These are phyloP conservation scores for Camellia sinensis DNA, from an alignment of 148 eudicot species.

Conservation along the genomic window DNA sequence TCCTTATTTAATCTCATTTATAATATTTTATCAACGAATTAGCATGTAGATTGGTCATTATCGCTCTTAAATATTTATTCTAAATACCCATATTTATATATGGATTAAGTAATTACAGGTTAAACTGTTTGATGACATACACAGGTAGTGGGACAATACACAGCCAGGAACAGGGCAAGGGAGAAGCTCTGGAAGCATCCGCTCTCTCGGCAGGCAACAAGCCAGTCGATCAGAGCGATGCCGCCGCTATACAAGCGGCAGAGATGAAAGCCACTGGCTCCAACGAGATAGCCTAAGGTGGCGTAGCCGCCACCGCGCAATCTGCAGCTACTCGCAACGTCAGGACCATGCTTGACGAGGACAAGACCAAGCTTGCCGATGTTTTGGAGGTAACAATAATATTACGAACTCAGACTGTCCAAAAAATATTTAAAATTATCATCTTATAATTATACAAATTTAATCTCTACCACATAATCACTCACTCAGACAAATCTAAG, in stretches of 20 bases:
- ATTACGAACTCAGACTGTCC: no score
- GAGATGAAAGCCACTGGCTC: conserved; percentile 49
- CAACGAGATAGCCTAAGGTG: conserved; percentile 32
- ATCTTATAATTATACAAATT: no score
- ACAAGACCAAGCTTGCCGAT: conserved; percentile 46
- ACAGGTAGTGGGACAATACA: conserved; percentile 43
- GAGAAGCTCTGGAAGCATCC: conserved; percentile 62
- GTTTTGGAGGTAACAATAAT: conserved; percentile 29
- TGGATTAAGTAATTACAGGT: background rate
- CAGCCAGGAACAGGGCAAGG: conserved; percentile 27
- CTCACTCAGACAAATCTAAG: no score
- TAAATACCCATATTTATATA: no score
- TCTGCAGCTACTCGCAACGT: conserved; percentile 42
- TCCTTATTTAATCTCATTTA: no score
- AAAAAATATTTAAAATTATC: no score
- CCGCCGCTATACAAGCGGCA: conserved; percentile 64
- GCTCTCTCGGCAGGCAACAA: conserved; percentile 49
- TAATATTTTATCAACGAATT: no score
- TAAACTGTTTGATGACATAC: background rate
- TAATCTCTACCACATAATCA: no score
- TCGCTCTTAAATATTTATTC: no score
- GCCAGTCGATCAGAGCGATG: conserved; percentile 50
- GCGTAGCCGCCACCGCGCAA: conserved; percentile 49
- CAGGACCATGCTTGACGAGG: conserved; percentile 15
- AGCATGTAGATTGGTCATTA: no score